Conservation (phyloP, 768 basidiomycete genomes). For the Infundibulicybe gibba region DNA sequence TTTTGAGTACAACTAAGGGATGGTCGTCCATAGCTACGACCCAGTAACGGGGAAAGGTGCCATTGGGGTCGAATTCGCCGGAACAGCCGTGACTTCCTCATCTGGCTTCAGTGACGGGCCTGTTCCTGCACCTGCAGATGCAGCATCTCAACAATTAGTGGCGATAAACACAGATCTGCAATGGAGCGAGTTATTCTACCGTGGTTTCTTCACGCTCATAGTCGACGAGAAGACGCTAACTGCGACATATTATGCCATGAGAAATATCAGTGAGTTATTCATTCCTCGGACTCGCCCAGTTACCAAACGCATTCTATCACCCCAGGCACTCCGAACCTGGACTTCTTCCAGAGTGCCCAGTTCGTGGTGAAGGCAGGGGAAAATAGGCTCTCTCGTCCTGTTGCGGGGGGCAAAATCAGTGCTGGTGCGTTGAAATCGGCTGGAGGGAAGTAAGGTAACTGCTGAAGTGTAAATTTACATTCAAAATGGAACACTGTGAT, state of each 20-base stretch:
- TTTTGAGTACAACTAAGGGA: background rate
- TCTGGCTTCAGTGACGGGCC: slow-evolving; percentile 43
- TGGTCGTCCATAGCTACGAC: slow-evolving; percentile 33
- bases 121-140: slow-evolving; percentile 32
- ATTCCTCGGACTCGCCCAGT: too few species aligned
- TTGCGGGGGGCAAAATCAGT: too few species aligned
- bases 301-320: slow-evolving; percentile 6
- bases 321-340: slow-evolving; percentile 36
- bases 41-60: slow-evolving; percentile 44
- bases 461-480: too few species aligned
- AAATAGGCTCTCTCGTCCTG: too few species aligned
- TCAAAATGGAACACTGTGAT: too few species aligned
- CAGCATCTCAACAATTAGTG: slow-evolving; percentile 31
- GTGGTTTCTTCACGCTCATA: slow-evolving; percentile 56
- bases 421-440: too few species aligned
- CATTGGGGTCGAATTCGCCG: slow-evolving; percentile 59
- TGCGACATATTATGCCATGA: slow-evolving; percentile 55
- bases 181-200: slow-evolving; percentile 57
- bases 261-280: too few species aligned
- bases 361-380: slow-evolving; percentile 30
- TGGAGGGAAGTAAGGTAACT: too few species aligned
- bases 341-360: slow-evolving; percentile 39
- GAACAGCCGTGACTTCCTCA: slow-evolving; percentile 52
- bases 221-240: slow-evolving; percentile 39
- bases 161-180: slow-evolving; percentile 45